These are phyloP conservation scores for Capsella bursapastoris DNA, from an alignment of 345 rosid genomes.

Conservation along the genomic window DNA sequence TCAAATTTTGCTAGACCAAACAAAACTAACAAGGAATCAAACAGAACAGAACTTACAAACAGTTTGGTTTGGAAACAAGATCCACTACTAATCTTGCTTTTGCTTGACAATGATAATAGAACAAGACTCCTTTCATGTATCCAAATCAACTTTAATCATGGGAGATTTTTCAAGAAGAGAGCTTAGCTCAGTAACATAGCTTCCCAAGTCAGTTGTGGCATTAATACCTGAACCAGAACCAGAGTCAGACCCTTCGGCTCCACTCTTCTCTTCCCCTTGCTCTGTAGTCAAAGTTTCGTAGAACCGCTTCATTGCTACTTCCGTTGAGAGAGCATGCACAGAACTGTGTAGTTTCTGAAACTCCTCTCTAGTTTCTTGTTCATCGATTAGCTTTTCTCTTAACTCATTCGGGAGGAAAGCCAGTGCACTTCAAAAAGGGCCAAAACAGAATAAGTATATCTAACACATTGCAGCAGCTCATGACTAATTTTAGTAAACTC, in stretches of 20 bases:
- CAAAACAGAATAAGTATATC: background rate
- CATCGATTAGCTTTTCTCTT: constrained; percentile 56
- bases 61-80: background rate
- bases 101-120: background rate
- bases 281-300: constrained; percentile 46
- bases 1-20: background rate
- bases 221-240: constrained; percentile 27
- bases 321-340: constrained; percentile 56
- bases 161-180: constrained; percentile 61
- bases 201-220: constrained; percentile 38
- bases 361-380: constrained; percentile 53
- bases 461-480: background rate
- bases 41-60: background rate
- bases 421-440: constrained; percentile 51
- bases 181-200: constrained; percentile 53
- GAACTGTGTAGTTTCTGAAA: constrained; percentile 52
- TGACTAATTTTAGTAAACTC: background rate
- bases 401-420: constrained; percentile 62
- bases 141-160: constrained; percentile 45
- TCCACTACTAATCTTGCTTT: background rate
- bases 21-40: background rate
- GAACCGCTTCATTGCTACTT: constrained; percentile 58
- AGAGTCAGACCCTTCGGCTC: constrained; percentile 33
- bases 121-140: constrained; percentile 17
- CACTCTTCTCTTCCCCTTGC: constrained; percentile 44